Evolutionary conservation across 1,284 basidiomycete genomes (phyloP).

Genomic region (Apiotrichum gracile): DNA sequence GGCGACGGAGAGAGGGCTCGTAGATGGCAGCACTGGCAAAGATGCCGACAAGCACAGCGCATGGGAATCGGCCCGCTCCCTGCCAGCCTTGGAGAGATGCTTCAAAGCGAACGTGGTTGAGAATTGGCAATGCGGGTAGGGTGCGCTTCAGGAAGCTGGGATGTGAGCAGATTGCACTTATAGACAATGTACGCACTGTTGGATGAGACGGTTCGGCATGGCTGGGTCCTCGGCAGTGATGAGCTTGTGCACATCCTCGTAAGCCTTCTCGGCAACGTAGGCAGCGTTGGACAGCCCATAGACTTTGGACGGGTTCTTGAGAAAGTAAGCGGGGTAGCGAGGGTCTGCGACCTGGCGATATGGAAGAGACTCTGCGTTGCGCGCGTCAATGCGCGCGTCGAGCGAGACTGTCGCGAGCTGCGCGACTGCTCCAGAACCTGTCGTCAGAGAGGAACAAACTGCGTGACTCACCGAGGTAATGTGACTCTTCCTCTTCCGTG

Average conservation of each 20-base stretch:
- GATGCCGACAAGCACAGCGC: slow-evolving; percentile 19
- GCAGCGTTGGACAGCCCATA: slow-evolving; percentile 16
- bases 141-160: slow-evolving; percentile 18
- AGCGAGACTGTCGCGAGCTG: slow-evolving; percentile 14
- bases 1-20: slow-evolving; percentile 7
- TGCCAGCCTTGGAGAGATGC: slow-evolving; percentile 15
- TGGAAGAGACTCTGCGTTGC: slow-evolving; percentile 1
- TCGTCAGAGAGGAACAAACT: neutral
- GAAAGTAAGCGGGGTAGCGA: slow-evolving; percentile 18
- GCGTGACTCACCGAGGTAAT: slow-evolving; percentile 17
- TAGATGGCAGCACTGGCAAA: slow-evolving; percentile 20
- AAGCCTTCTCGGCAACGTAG: slow-evolving; percentile 14
- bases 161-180: too few relatives aligned
- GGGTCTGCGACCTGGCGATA: slow-evolving; percentile 21
- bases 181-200: slow-evolving; percentile 16
- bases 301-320: slow-evolving; percentile 17
- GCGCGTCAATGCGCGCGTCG: slow-evolving; percentile 9
- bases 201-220: slow-evolving; percentile 13
- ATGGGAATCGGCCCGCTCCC: slow-evolving; percentile 16
- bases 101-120: slow-evolving; percentile 23
- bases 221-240: slow-evolving; percentile 3
- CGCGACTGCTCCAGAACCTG: slow-evolving; percentile 15
- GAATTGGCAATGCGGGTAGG: slow-evolving; percentile 21
- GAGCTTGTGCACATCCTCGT: slow-evolving; percentile 6
- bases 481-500: slow-evolving; percentile 20